Percentiles rank a stretch among this genome's conserved stretches.
Evolutionary conservation across 495 filamentous ascomycete genomes (phyloP).

Genomic region (Penicillium crystallinum): DNA sequence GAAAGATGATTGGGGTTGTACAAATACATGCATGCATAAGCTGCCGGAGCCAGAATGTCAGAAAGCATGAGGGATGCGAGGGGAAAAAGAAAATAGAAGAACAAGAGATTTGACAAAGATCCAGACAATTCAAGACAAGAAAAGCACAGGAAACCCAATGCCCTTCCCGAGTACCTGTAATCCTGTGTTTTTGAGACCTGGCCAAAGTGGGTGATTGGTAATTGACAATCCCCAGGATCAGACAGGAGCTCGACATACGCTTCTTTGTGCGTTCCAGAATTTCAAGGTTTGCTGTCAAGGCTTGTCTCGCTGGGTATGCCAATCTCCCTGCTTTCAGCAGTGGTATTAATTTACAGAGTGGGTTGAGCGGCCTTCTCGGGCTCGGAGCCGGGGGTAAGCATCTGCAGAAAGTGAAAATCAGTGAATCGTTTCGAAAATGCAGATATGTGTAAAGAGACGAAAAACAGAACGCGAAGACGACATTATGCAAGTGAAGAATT

Average conservation of each 20-base stretch:
- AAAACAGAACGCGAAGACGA: not conserved
- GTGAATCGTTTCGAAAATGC: slow-evolving; percentile 1
- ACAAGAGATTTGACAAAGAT: slow-evolving; percentile 8
- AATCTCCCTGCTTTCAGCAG: slow-evolving; percentile 15
- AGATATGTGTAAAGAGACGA: not conserved
- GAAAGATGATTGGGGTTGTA: slow-evolving; percentile 33
- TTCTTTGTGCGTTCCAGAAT: not conserved
- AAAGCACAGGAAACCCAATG: not conserved
- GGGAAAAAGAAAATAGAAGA: slow-evolving; percentile 14
- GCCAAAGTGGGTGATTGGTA: not conserved
- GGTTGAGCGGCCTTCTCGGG: slow-evolving; percentile 34
- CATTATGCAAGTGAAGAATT: not conserved
- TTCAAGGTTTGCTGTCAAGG: not conserved
- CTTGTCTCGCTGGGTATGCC: slow-evolving; percentile 6
- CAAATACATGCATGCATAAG: slow-evolving; percentile 45
- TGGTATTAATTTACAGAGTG: slow-evolving; percentile 37
- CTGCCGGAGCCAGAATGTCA: slow-evolving; percentile 33
- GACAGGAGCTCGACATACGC: not conserved
- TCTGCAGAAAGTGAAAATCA: slow-evolving; percentile 24
- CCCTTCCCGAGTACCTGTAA: not conserved
- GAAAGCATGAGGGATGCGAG: slow-evolving; percentile 25
- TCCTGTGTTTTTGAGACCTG: not conserved
- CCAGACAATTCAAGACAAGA: not conserved
- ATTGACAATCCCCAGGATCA: not conserved
- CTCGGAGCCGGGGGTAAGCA: slow-evolving; percentile 43